Conservation (phyloP, 164 flowering plant genomes). For the Chloranthus sessilifolius region DNA sequence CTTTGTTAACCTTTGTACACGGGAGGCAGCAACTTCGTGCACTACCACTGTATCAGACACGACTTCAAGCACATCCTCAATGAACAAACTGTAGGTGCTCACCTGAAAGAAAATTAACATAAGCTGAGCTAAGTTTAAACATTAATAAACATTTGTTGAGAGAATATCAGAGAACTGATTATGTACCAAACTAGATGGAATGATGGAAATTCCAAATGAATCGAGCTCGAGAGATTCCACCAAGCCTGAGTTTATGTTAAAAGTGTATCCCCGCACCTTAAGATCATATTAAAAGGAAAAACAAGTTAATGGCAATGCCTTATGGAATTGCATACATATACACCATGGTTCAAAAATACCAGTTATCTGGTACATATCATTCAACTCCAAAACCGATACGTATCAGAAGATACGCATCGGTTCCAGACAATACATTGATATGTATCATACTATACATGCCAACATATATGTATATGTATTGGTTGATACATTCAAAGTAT, state of each 20-base stretch:
- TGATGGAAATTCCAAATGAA: constrained; percentile 75
- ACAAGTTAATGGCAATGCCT: constrained; percentile 1
- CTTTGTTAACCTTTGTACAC: constrained; percentile 72
- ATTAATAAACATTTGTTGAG: too few relatives aligned
- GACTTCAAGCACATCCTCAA: constrained; percentile 84
- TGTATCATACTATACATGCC: neutral
- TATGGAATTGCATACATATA: neutral
- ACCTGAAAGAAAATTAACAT: constrained; percentile 36
- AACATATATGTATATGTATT: neutral
- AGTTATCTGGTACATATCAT: too few relatives aligned
- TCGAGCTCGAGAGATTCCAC: constrained; percentile 77
- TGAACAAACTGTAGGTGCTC: constrained; percentile 67
- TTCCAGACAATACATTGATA: too few relatives aligned
- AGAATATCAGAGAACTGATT: neutral
- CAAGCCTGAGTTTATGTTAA: constrained; percentile 62
- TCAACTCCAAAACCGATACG: too few relatives aligned
- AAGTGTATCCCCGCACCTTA: constrained; percentile 76
- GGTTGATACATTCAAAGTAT: too few relatives aligned
- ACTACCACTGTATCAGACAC: constrained; percentile 60
- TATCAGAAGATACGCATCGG: too few relatives aligned
- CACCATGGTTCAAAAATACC: too few relatives aligned
- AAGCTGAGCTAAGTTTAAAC: too few relatives aligned
- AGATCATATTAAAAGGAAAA: constrained; percentile 4
- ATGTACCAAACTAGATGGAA: constrained; percentile 79
- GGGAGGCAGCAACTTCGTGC: constrained; percentile 72